Percentiles rank a stretch among this genome's conserved stretches.
Evolutionary conservation across 345 rosid species (phyloP).

Genomic region (Lumnitzera racemosa): DNA sequence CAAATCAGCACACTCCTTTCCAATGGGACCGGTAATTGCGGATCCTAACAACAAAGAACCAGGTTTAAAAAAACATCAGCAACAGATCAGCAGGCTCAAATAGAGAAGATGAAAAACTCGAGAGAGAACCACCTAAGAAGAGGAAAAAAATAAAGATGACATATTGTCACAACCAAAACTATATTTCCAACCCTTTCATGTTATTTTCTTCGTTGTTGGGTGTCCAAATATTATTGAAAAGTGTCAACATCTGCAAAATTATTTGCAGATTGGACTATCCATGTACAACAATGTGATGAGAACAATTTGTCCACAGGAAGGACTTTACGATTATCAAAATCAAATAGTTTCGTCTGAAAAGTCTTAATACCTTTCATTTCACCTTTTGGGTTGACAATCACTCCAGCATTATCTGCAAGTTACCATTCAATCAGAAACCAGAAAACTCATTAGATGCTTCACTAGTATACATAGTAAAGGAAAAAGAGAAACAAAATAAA

Average conservation of each 20-base stretch:
- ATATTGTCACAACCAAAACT: neutral
- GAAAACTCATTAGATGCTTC: neutral
- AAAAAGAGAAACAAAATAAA: no score
- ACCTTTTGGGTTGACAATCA: slow-evolving; percentile 86
- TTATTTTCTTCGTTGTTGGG: no score
- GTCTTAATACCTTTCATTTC: slow-evolving; percentile 77
- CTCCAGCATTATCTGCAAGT: slow-evolving; percentile 87
- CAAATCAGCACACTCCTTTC: slow-evolving; percentile 90
- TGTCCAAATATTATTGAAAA: no score
- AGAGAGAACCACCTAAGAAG: neutral
- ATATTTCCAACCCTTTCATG: no score
- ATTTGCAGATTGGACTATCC: no score
- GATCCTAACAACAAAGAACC: slow-evolving; percentile 38
- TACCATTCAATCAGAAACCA: slow-evolving; percentile 16
- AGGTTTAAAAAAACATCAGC: no score
- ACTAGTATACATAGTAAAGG: neutral
- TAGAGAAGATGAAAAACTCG: neutral
- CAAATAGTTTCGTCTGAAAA: no score
- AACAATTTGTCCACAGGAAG: neutral
- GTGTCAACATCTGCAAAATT: no score
- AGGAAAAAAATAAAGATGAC: neutral
- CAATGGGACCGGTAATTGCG: slow-evolving; percentile 87
- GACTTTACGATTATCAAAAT: neutral
- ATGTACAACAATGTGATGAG: neutral
- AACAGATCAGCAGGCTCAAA: no score